Percentiles rank a stretch among this genome's conserved stretches.
phyloP scores from a whole-genome alignment of 2,329 filamentous ascomycete species.

The Hypoxylon sp. region DNA sequence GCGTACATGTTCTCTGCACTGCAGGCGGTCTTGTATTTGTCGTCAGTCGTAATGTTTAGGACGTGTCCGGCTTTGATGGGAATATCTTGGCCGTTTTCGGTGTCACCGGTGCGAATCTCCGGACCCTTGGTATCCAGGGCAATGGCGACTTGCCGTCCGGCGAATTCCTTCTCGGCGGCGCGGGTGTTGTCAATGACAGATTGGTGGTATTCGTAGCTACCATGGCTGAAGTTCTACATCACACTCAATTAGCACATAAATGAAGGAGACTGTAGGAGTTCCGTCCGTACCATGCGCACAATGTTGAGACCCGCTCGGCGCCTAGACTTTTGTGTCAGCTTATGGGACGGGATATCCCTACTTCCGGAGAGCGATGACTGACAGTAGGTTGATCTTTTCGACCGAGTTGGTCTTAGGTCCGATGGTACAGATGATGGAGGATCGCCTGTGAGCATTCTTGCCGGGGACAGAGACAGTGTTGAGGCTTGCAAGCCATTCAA shows the following conservation, averaged over 20 bases:
- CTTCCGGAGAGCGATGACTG: not conserved
- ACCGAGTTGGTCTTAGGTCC: slow-evolving; percentile 99
- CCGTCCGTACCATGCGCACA: slow-evolving; percentile 80
- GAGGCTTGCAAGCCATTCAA: slow-evolving; percentile 76
- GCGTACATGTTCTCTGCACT: slow-evolving; percentile 93
- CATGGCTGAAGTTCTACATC: slow-evolving; percentile 86
- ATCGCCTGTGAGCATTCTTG: slow-evolving; percentile 87
- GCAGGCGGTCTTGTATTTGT: slow-evolving; percentile 85
- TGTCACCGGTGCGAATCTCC: slow-evolving; percentile 72
- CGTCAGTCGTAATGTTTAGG: slow-evolving; percentile 97
- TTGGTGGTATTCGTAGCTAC: slow-evolving; percentile 96
- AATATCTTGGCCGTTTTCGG: slow-evolving; percentile 88
- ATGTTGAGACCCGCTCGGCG: slow-evolving; percentile 96
- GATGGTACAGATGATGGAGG: slow-evolving; percentile 99
- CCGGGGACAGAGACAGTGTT: slow-evolving; percentile 89
- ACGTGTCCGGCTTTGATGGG: slow-evolving; percentile 85
- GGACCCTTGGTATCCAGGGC: slow-evolving; percentile 81
- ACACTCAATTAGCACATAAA: not conserved
- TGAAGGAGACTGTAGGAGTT: not conserved
- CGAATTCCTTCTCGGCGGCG: slow-evolving; percentile 80
- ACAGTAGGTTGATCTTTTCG: slow-evolving; percentile 85
- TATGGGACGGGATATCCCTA: not conserved
- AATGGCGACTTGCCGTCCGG: slow-evolving; percentile 92
- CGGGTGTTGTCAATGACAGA: slow-evolving; percentile 97
- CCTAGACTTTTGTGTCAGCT: slow-evolving; percentile 53